Evolutionary conservation across 768 basidiomycete species (phyloP).

Genomic region (Artomyces pyxidatus): DNA sequence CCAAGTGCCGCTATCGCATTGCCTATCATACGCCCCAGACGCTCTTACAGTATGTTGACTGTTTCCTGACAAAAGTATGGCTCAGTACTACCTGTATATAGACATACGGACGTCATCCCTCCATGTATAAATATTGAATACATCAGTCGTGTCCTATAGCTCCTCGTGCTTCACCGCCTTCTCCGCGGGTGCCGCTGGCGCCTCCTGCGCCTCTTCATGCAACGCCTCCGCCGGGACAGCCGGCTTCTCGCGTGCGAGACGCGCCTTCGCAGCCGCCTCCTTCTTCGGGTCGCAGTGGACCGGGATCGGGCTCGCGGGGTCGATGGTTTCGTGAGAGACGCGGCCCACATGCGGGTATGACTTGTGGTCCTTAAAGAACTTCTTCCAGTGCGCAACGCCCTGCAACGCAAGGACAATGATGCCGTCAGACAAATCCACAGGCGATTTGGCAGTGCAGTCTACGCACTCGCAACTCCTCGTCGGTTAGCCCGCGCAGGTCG

Average conservation of each 20-base stretch:
- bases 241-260: slow-evolving; percentile 12
- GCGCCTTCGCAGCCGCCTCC: slow-evolving; percentile 16
- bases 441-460: background rate
- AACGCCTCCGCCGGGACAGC: background rate
- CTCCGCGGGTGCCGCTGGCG: background rate
- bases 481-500: slow-evolving; percentile 76
- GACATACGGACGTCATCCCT: background rate
- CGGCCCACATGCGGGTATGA: slow-evolving; percentile 72
- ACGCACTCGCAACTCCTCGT: slow-evolving; percentile 62
- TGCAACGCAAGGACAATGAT: slow-evolving; percentile 25
- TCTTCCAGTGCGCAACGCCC: slow-evolving; percentile 84
- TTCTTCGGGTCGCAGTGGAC: slow-evolving; percentile 68
- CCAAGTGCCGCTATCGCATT: background rate
- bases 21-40: background rate
- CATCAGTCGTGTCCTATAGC: slow-evolving; percentile 6
- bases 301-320: slow-evolving; percentile 66
- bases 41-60: background rate
- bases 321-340: slow-evolving; percentile 69
- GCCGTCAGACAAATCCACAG: background rate
- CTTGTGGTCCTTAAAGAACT: slow-evolving; percentile 78
- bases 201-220: background rate
- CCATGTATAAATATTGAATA: background rate
- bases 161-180: slow-evolving; percentile 7
- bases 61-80: slow-evolving; percentile 1
- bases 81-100: background rate